phyloP scores from a whole-genome alignment of 495 filamentous ascomycete species.

The Rhizodiscina lignyota region DNA sequence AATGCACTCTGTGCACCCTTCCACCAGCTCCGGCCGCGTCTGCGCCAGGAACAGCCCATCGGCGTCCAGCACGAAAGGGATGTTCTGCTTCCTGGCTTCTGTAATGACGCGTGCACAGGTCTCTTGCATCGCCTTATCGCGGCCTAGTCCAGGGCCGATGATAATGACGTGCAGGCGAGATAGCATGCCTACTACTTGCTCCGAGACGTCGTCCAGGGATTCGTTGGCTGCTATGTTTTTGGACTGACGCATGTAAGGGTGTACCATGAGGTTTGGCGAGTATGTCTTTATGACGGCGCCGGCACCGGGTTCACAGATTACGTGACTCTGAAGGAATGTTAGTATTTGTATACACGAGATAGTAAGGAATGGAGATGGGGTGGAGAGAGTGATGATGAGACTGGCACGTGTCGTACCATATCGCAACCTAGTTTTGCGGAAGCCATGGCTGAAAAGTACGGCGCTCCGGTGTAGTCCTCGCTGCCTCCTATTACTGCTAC shows the following conservation, averaged over 20 bases:
- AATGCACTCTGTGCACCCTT: constrained; percentile 69
- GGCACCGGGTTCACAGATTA: constrained; percentile 86
- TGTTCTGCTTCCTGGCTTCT: constrained; percentile 52
- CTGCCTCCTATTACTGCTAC: constrained; percentile 92
- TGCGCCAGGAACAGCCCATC: constrained; percentile 71
- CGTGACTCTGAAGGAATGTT: constrained; percentile 51
- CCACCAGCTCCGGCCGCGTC: constrained; percentile 57
- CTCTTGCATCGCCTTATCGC: constrained; percentile 79
- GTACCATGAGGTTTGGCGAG: constrained; percentile 97
- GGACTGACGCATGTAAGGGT: constrained; percentile 79
- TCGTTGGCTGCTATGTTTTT: constrained; percentile 25
- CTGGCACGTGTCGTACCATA: constrained; percentile 10
- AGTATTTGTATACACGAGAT: constrained; percentile 3
- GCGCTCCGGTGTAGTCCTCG: constrained; percentile 90
- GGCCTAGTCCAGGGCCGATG: constrained; percentile 80
- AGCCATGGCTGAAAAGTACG: constrained; percentile 96
- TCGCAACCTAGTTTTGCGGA: constrained; percentile 57
- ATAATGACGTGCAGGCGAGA: constrained; percentile 81
- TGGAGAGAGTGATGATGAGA: constrained; percentile 6
- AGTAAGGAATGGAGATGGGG: constrained; percentile 2
- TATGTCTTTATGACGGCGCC: constrained; percentile 84
- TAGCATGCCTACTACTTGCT: constrained; percentile 64
- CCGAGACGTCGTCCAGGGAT: constrained; percentile 36
- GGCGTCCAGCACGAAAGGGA: constrained; percentile 83
- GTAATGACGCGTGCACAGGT: constrained; percentile 65